Base-by-base conservation (phyloP, 1,284 basidiomycete species). In the Puccinia polysora region DNA sequence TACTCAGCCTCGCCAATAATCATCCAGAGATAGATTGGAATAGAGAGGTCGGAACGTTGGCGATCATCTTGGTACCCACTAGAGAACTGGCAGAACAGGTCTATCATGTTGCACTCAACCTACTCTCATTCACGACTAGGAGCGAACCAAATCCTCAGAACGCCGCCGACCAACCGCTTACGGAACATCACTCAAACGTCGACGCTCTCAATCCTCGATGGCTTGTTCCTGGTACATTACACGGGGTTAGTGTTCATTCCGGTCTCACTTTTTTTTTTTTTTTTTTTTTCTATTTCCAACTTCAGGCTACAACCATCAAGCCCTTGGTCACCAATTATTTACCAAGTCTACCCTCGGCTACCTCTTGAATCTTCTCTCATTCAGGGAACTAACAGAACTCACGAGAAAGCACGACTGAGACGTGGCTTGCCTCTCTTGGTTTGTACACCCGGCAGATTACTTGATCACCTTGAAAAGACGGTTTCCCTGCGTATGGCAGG, bases 81-180 rank as follows among this genome's bases (percentile, higher is more conserved):
- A 87, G 94, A 59, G 94, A 97, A 81, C 84, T 97, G 14, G 95
- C 95, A 0, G 90, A 93, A 77, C 95, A 97, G 79, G 97, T 97
- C 75, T 86, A 85, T 53, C 86, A 87, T 77, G 87, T 89, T 0
- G 81, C 88, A 2, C 86, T 87, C 75, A 80, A 81, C 67, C 79
- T 89, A 14, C 81, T 88, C 2, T 77, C 77, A 83, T 95, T n/a
- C 77, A 25, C 40, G 20, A 36, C n/a, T 38, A 47, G 43, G 43
- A 32, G 38, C 47, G 45, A 78, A 5, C 74, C 77, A 1, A 75
- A 76, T 36, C 75, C 74, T 47, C 77, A 74, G 20, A 78, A 78
- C 4, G 75, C 74, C 28, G 77, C 80, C 23, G n/a, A 82, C 83
- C 12, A 83, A 82, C 73, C 83, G 83, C 5, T 84, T 85, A 32